phyloP scores from a whole-genome alignment of 2,329 filamentous ascomycete species.

The Sordariomycetes sp. region DNA sequence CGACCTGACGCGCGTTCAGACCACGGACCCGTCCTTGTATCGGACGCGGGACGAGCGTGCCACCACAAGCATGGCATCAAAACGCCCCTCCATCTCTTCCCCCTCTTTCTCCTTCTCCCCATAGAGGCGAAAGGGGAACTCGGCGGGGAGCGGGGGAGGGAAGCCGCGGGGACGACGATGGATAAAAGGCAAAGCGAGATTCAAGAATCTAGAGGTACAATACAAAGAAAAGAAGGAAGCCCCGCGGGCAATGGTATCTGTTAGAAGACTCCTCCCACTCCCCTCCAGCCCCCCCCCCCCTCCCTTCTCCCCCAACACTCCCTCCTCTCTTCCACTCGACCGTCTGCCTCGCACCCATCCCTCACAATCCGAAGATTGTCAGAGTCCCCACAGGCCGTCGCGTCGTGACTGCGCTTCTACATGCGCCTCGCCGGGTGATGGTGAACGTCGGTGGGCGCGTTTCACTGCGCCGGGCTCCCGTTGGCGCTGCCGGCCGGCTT shows the following conservation, averaged over 20 bases:
- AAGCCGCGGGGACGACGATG: background rate
- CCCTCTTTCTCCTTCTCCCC: too few relatives aligned
- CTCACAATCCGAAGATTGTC: background rate
- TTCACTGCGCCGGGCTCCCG: constrained; percentile 3
- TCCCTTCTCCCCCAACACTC: background rate
- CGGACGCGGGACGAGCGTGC: too few relatives aligned
- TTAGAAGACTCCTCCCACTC: background rate
- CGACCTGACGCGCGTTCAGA: too few relatives aligned
- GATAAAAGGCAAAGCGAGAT: background rate
- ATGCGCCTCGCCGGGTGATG: too few relatives aligned
- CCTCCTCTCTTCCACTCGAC: background rate
- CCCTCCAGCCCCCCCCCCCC: too few relatives aligned
- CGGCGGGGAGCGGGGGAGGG: too few relatives aligned
- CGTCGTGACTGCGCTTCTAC: background rate
- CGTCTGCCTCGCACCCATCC: background rate
- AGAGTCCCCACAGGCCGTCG: background rate
- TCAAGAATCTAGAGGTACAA: background rate
- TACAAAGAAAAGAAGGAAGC: background rate
- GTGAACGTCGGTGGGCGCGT: too few relatives aligned
- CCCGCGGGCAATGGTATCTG: background rate
- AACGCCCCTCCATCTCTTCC: too few relatives aligned
- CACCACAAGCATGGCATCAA: too few relatives aligned
- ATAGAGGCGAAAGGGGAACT: background rate
- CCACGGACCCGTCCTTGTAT: too few relatives aligned
- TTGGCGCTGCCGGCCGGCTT: constrained; percentile 15